Base-by-base conservation (phyloP, 352 stramenopile species). In the Phytophthora fragariae region DNA sequence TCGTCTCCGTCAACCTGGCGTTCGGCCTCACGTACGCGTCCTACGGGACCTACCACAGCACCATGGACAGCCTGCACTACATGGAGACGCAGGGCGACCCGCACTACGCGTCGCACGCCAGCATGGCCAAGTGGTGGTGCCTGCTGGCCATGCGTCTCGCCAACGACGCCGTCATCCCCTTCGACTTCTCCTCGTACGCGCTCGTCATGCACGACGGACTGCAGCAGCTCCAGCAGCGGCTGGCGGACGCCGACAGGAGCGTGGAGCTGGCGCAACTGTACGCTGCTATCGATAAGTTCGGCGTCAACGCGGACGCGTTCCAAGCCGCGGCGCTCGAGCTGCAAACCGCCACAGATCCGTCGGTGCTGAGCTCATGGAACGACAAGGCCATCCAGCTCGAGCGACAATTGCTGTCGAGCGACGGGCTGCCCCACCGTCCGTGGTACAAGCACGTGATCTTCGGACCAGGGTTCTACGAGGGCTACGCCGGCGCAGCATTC, bases 1-100 rank as follows among this genome's bases (percentile, higher is more conserved):
- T 96, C 62, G 82, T 88, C 35, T 92, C 79, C 11, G 79, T 90
- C n/a, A 88, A 95, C 65, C 71, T 97, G 63, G 75, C 52, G 0
- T 95, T 94, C 59, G 55, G 52, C 21, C n/a, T 75, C 21, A 71
- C 27, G 15, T 59, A 65, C 33, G 72, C 59, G 9, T 65, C 53
- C 0, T 95, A 96, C 76, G 89, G 89, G 21, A 75, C 80, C 15
- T 96, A 97, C 74, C 91, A 97, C 75, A 92, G 76, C 63, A 82
- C 90, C 21, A 97, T 95, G 79, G 91, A 97, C 74, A 93, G 77
- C 50, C 72, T 95, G 60, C 75, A 69, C 53, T 97, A 88, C 73
- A 75, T 90, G 53, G 83, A 93, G 46, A 86, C 37, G 7, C 63
- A 79, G 8, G 86, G 68, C 1, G 88, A 94, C 50, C 86, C 88